phyloP scores from a whole-genome alignment of 2,329 filamentous ascomycete genomes.

The Paecilomyces formosus region DNA sequence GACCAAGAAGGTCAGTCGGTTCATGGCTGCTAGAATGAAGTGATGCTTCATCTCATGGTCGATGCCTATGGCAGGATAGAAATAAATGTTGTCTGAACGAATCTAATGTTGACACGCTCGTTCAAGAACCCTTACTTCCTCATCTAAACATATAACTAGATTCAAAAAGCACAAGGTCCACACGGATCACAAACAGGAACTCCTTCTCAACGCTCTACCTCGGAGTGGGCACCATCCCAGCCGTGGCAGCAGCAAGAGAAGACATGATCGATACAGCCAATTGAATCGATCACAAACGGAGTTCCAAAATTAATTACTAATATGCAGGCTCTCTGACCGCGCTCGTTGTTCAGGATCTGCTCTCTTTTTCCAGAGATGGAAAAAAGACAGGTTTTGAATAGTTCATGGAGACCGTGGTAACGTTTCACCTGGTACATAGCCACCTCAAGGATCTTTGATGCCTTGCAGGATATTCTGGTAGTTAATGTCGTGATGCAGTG shows the following conservation, averaged over 20 bases:
- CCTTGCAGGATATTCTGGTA: neutral
- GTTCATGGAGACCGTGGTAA: neutral
- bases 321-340: conserved; percentile 12
- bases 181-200: neutral
- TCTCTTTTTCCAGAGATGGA: neutral
- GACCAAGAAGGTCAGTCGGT: conserved; percentile 36
- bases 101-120: neutral
- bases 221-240: neutral
- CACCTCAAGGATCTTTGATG: neutral
- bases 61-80: neutral
- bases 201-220: neutral
- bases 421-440: neutral
- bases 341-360: neutral
- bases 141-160: neutral
- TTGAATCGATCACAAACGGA: conserved; percentile 5
- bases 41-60: conserved; percentile 7
- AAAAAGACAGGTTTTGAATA: neutral
- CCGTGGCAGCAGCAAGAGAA: neutral
- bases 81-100: neutral
- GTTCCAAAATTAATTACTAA: conserved; percentile 5
- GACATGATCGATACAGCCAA: neutral
- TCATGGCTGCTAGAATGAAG: conserved; percentile 40
- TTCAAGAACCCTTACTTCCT: neutral
- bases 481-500: neutral
- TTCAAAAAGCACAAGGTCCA: neutral